Conservation (phyloP, 768 basidiomycete species). For the Calvatia gigantea region DNA sequence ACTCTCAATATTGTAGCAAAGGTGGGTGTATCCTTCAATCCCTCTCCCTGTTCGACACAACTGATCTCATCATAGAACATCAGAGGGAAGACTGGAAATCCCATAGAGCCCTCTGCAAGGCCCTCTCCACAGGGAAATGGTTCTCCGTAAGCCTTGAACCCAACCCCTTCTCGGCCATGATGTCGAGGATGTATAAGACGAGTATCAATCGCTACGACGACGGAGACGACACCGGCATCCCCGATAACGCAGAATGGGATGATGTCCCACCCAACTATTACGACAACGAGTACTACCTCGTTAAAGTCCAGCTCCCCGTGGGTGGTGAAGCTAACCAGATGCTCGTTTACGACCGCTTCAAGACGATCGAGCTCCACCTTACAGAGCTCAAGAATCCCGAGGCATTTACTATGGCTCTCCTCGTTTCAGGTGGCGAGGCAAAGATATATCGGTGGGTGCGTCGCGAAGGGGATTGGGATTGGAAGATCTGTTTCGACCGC, state of each 20-base stretch:
- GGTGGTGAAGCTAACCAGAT: slow-evolving; percentile 18
- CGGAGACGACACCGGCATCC: slow-evolving; percentile 7
- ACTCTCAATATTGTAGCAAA: slow-evolving; percentile 34
- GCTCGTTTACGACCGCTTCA: slow-evolving; percentile 40
- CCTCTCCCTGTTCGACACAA: neutral
- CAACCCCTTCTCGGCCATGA: slow-evolving; percentile 8
- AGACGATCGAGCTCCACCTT: slow-evolving; percentile 33
- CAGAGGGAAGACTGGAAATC: slow-evolving; percentile 39
- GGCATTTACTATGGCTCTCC: slow-evolving; percentile 20
- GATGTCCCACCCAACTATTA: slow-evolving; percentile 29
- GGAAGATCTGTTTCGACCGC: slow-evolving; percentile 17
- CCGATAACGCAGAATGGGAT: neutral
- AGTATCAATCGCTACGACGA: slow-evolving; percentile 25
- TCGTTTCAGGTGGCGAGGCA: slow-evolving; percentile 13
- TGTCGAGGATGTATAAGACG: slow-evolving; percentile 5
- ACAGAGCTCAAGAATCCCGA: slow-evolving; percentile 19
- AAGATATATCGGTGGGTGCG: slow-evolving; percentile 18
- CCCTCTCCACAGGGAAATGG: slow-evolving; percentile 40
- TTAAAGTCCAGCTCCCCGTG: slow-evolving; percentile 35
- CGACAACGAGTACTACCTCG: slow-evolving; percentile 32
- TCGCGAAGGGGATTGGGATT: slow-evolving; percentile 11
- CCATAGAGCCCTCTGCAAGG: slow-evolving; percentile 34
- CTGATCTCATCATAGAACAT: slow-evolving; percentile 27
- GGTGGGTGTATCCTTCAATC: slow-evolving; percentile 19
- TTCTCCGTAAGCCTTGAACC: slow-evolving; percentile 23